Percentiles rank a stretch among this genome's conserved stretches.
Conservation (phyloP, 2,329 filamentous ascomycete species). For the Curvularia eragrostidis region DNA sequence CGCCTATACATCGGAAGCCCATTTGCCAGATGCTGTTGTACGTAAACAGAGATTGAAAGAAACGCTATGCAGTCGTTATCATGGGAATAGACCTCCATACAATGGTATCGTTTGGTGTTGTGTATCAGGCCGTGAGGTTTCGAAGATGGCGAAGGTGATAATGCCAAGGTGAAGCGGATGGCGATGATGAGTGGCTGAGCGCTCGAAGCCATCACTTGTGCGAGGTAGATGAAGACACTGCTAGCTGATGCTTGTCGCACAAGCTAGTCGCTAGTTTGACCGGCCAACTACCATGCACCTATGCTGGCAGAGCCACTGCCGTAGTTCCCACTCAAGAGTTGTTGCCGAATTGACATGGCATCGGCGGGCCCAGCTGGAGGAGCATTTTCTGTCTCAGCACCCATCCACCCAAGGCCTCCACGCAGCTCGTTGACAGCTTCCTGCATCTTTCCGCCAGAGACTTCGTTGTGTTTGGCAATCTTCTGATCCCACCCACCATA, state of each 20-base stretch:
- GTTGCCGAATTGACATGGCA: constrained; percentile 50
- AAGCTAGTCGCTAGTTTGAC: background rate
- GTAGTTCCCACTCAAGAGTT: constrained; percentile 64
- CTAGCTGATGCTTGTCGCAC: background rate
- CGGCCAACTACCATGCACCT: constrained; percentile 59
- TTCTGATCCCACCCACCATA: constrained; percentile 92
- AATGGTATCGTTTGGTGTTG: constrained; percentile 21
- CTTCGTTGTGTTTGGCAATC: constrained; percentile 84
- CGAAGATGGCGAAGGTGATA: constrained; percentile 7
- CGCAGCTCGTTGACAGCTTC: constrained; percentile 80
- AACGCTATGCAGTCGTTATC: constrained; percentile 51
- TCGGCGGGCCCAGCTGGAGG: constrained; percentile 33
- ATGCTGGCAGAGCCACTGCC: constrained; percentile 62
- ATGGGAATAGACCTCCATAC: constrained; percentile 31
- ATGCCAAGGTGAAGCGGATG: constrained; percentile 8
- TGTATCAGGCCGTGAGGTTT: constrained; percentile 19
- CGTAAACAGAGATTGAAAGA: constrained; percentile 27
- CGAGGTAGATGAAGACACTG: background rate
- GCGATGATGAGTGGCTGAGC: background rate
- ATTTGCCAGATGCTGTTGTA: constrained; percentile 34
- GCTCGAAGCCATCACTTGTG: background rate
- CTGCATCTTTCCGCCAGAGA: constrained; percentile 80
- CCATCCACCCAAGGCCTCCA: constrained; percentile 80
- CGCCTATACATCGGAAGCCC: constrained; percentile 24
- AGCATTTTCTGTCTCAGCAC: constrained; percentile 46